Percentiles rank a stretch among this genome's conserved stretches.
These are phyloP conservation scores for Dunaliella primolecta DNA, from an alignment of 139 green algal genomes.

Conservation along the genomic window DNA sequence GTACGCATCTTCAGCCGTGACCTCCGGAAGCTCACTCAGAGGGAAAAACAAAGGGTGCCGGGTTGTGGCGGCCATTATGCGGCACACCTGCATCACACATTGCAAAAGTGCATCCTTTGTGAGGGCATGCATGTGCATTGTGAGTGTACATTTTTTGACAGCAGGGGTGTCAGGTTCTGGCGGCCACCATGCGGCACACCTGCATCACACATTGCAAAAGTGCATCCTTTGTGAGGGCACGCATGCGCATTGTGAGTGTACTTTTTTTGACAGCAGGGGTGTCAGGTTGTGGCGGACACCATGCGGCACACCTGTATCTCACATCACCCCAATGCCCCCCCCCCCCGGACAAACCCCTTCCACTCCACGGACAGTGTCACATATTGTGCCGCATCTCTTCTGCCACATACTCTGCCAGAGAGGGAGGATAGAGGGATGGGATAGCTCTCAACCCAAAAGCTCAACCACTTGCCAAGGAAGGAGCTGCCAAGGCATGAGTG, in stretches of 20 bases:
- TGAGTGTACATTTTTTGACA: too few species aligned
- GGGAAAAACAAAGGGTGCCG: slow-evolving; percentile 75
- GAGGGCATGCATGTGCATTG: too few species aligned
- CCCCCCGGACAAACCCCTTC: too few species aligned
- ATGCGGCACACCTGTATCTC: slow-evolving; percentile 24
- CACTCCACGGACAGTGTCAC: too few species aligned
- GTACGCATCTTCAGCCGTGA: slow-evolving; percentile 60
- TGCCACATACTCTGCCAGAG: not conserved
- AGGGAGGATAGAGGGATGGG: not conserved
- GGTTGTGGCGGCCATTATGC: slow-evolving; percentile 43
- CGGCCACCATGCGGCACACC: slow-evolving; percentile 43
- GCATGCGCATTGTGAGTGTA: too few species aligned
- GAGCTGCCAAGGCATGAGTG: too few species aligned
- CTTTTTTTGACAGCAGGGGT: too few species aligned
- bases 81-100: slow-evolving; percentile 27
- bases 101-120: too few species aligned
- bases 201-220: too few species aligned
- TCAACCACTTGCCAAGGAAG: not conserved
- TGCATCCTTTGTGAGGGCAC: too few species aligned
- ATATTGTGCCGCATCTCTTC: too few species aligned
- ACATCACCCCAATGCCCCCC: too few species aligned
- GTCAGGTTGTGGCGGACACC: slow-evolving; percentile 48
- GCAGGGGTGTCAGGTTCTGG: slow-evolving; percentile 50
- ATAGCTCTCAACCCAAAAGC: not conserved
- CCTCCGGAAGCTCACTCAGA: slow-evolving; percentile 59